Evolutionary conservation across 352 stramenopile species (phyloP), one percentile per base, ranked within the genome.

Genomic region (Phytophthora cryptogea): DNA sequence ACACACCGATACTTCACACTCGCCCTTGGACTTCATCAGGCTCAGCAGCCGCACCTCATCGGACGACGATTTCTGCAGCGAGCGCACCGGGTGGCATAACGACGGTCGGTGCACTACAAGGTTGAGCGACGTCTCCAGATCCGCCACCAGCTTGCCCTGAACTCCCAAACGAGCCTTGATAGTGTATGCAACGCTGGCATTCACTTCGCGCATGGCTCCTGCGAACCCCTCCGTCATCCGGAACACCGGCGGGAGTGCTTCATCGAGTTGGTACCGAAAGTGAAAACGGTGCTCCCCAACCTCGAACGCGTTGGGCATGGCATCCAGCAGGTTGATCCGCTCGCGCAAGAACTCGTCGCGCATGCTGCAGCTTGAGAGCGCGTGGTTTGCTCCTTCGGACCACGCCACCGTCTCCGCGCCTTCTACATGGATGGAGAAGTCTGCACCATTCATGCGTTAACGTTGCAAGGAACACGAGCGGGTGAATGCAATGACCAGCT

Each of bases 161-260:
- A 92, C 69, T 20, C 69, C 53, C 26, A 92, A 63, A 13, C 63
- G 66, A 39, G 76, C 78, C 44, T 84, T 89, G 16, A 92, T 72
- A 14, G 72, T 78, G 66, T 92, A 92, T 28, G 80, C 70, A 55
- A 92, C 85, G 3, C 72, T 88, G 20, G 77, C 76, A 27, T 87
- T 73, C 11, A 89, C 62, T 14, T 70, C 30, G 8, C 42, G 47
- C 56, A 68, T 66, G 26, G 43, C 10, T 0, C 43, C 50, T 1
- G 52, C 62, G 41, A 51, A 63, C 10, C 55, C 52, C 13, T 59
- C 39, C 10, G 47, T 32, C 30, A 79, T 61, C 10, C 63, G 50
- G 43, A 76, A 69, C 1, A 79, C 78, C 4, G 74, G 63, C 5
- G 76, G 72, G 20, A 88, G 55, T 3, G 71, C 61, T 30, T 84